phyloP scores from a whole-genome alignment of 768 basidiomycete genomes.

The Amanita thiersii region DNA sequence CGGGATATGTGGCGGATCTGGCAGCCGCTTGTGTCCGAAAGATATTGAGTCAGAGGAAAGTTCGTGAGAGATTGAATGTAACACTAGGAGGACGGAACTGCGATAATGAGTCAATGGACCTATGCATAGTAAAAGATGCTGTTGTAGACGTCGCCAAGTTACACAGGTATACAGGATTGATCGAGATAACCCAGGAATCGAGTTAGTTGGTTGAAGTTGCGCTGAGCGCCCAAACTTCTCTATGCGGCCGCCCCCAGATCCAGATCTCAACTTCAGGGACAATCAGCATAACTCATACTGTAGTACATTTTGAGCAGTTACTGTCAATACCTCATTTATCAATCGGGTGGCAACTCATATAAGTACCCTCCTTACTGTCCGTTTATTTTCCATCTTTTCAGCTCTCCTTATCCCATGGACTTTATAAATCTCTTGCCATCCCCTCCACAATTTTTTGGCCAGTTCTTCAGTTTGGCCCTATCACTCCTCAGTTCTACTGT shows the following conservation, averaged over 20 bases:
- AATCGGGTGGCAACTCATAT: slow-evolving; percentile 14
- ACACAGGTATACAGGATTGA: slow-evolving; percentile 1
- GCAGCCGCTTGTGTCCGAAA: no score
- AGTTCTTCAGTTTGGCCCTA: slow-evolving; percentile 38
- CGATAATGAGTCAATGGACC: no score
- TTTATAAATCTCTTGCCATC: slow-evolving; percentile 41
- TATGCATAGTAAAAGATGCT: no score
- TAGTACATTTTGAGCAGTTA: slow-evolving; percentile 7
- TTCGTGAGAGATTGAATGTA: no score
- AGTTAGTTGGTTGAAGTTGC: background rate
- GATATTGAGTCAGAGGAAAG: no score
- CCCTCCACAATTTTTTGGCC: slow-evolving; percentile 40
- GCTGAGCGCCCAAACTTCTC: background rate
- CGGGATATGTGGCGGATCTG: no score
- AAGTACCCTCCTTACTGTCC: slow-evolving; percentile 13
- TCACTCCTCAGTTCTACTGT: slow-evolving; percentile 38
- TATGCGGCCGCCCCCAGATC: slow-evolving; percentile 3
- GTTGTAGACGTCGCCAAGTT: slow-evolving; percentile 4
- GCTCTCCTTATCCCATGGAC: slow-evolving; percentile 28
- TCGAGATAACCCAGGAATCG: background rate
- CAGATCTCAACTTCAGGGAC: slow-evolving; percentile 5
- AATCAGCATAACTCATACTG: background rate
- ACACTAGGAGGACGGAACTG: no score
- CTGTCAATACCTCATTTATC: slow-evolving; percentile 10
- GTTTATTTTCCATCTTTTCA: slow-evolving; percentile 2